Evolutionary conservation across 805 yeast genomes (phyloP).

Genomic region (Pichia nanzhaoensis): DNA sequence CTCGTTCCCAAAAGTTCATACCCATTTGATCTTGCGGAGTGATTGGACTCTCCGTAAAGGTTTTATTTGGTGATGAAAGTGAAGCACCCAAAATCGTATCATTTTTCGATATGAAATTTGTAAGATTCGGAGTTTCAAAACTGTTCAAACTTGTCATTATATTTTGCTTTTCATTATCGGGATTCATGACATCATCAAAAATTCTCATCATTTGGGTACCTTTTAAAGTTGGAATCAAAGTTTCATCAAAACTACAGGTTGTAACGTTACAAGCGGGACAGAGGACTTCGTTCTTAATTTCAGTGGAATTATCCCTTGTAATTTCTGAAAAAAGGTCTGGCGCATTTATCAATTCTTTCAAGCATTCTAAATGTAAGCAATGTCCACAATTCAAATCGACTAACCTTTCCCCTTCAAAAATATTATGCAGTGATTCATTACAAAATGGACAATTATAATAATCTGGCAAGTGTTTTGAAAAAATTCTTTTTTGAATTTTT

Average conservation of each 20-base stretch:
- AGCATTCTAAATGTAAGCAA: slow-evolving; percentile 40
- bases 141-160: slow-evolving; percentile 4
- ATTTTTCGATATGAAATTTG: neutral
- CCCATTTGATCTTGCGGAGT: slow-evolving; percentile 26
- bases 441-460: slow-evolving; percentile 36
- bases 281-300: slow-evolving; percentile 4
- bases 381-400: slow-evolving; percentile 39
- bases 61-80: too few relatives aligned
- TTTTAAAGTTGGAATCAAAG: neutral
- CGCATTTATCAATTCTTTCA: slow-evolving; percentile 21
- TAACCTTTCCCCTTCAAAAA: slow-evolving; percentile 37
- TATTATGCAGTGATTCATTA: slow-evolving; percentile 34
- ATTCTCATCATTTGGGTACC: neutral
- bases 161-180: slow-evolving; percentile 2
- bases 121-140: neutral
- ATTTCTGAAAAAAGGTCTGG: neutral
- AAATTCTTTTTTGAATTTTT: too few relatives aligned
- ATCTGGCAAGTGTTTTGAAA: neutral
- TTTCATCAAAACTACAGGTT: slow-evolving; percentile 5
- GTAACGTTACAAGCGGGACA: slow-evolving; percentile 12
- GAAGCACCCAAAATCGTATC: neutral
- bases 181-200: neutral
- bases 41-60: slow-evolving; percentile 9
- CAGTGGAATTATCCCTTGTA: neutral
- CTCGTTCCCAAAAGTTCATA: slow-evolving; percentile 15